A percentile compares a stretch with the other conserved stretches of the same genome.
phyloP scores from a whole-genome alignment of 176 grass and related monocot genomes.

The Oryza longistaminata region DNA sequence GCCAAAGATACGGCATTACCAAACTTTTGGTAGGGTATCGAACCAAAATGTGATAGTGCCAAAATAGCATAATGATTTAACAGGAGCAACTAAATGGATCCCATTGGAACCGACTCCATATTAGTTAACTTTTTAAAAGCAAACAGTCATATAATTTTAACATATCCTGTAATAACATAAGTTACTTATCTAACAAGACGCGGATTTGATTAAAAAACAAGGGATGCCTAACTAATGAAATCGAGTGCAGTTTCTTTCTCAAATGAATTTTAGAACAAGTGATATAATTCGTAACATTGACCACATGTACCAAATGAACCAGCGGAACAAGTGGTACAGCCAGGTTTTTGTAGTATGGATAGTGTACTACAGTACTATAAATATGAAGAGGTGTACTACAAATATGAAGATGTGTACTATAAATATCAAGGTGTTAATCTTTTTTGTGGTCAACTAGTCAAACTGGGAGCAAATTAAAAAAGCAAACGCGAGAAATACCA shows the following conservation, averaged over 20 bases:
- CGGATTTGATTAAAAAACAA: neutral
- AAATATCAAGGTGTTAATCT: neutral
- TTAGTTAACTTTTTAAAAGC: neutral
- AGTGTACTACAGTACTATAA: neutral
- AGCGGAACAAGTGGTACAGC: neutral
- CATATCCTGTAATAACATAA: neutral
- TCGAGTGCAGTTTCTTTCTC: neutral
- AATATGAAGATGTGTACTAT: neutral
- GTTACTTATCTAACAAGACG: neutral
- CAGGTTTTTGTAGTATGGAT: neutral
- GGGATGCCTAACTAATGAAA: neutral
- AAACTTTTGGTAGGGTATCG: too few relatives aligned
- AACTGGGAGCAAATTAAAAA: constrained; percentile 12
- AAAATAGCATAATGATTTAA: too few relatives aligned
- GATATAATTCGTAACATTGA: neutral
- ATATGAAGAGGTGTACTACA: constrained; percentile 11
- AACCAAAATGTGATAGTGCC: too few relatives aligned
- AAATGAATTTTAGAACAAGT: neutral
- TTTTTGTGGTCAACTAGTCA: neutral
- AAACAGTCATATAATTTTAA: neutral
- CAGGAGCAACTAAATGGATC: too few relatives aligned
- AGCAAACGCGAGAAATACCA: neutral
- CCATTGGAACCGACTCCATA: too few relatives aligned
- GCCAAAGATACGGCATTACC: too few relatives aligned
- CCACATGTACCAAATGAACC: neutral